These are phyloP conservation scores for Sarocladium kiliense DNA, from an alignment of 2,329 filamentous ascomycete genomes.

Conservation along the genomic window DNA sequence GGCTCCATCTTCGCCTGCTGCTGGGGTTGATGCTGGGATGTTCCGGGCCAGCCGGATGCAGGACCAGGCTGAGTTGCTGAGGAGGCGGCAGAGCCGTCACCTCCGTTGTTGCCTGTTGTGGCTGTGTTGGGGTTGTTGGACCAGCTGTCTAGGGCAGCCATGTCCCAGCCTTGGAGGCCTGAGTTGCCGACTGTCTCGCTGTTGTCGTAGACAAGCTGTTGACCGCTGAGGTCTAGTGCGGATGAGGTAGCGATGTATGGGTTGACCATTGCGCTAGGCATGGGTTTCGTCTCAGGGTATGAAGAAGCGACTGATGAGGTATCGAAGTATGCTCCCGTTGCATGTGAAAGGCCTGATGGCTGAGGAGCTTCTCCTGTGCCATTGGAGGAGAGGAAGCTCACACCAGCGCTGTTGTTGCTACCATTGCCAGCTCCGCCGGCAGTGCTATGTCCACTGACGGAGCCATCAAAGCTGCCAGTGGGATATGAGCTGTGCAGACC, in stretches of 20 bases:
- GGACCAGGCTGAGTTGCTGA: constrained; percentile 6
- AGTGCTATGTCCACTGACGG: constrained; percentile 20
- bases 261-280: constrained; percentile 19
- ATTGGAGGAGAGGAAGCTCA: constrained; percentile 24
- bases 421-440: neutral
- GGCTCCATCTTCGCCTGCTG: neutral
- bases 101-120: constrained; percentile 12
- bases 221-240: constrained; percentile 25
- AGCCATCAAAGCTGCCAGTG: constrained; percentile 37
- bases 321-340: constrained; percentile 17
- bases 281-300: constrained; percentile 26
- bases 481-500: constrained; percentile 43
- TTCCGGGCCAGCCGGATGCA: constrained; percentile 12
- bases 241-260: constrained; percentile 24
- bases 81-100: neutral
- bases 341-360: neutral
- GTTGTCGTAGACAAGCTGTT: constrained; percentile 26
- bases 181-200: constrained; percentile 22
- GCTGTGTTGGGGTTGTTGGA: constrained; percentile 17
- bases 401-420: constrained; percentile 18
- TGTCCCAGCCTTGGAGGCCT: constrained; percentile 32
- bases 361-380: constrained; percentile 20
- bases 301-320: neutral
- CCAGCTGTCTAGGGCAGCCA: constrained; percentile 31
- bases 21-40: constrained; percentile 5